Conservation (phyloP, 139 green algal genomes). For the Chlorella sp. region DNA sequence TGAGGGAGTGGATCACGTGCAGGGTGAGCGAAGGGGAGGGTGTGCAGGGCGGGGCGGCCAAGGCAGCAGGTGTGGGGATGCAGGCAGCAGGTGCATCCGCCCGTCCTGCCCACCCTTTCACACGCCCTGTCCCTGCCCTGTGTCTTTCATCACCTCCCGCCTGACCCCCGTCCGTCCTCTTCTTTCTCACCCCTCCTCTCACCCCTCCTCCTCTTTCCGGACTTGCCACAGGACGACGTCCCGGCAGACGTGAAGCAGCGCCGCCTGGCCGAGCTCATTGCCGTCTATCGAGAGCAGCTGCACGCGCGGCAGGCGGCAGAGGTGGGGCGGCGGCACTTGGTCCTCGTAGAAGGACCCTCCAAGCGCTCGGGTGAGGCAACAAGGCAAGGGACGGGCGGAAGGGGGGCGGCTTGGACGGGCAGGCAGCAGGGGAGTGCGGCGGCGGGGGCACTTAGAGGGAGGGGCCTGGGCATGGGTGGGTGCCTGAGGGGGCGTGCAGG, state of each 20-base stretch:
- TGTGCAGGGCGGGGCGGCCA: not conserved
- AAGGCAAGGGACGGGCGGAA: not conserved
- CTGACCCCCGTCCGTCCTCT: not conserved
- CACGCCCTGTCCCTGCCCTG: not conserved
- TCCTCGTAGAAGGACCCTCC: constrained; percentile 78
- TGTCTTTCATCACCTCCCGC: not conserved
- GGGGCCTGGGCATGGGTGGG: no score
- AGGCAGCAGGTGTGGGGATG: not conserved
- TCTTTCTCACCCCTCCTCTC: not conserved
- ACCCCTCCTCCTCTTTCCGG: not conserved
- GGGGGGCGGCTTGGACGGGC: not conserved
- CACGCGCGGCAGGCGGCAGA: constrained; percentile 44
- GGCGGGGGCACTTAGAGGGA: no score
- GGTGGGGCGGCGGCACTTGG: constrained; percentile 57
- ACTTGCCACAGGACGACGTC: constrained; percentile 65
- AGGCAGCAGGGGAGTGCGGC: no score
- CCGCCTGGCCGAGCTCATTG: constrained; percentile 75
- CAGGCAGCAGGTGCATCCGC: not conserved
- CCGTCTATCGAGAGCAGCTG: constrained; percentile 58
- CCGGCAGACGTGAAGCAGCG: constrained; percentile 67
- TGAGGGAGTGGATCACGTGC: no score
- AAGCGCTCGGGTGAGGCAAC: constrained; percentile 23
- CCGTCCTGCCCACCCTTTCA: not conserved
- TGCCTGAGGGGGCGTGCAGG: no score
- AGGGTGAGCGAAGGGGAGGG: no score